Conservation (phyloP, 352 stramenopile species). For the Pythium volutum region DNA sequence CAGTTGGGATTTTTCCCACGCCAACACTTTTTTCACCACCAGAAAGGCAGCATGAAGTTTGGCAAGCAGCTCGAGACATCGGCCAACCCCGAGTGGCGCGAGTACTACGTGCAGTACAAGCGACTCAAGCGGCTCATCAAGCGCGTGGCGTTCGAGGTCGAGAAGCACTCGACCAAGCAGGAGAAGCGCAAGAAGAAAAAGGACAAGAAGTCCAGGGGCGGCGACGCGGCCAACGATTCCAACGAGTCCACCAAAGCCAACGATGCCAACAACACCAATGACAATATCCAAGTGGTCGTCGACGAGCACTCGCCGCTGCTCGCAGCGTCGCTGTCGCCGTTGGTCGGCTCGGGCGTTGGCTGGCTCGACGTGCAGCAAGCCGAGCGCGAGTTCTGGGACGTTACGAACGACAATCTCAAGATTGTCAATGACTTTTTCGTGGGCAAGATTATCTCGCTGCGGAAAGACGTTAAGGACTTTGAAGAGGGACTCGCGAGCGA, state of each 20-base stretch:
- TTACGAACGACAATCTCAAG: conserved; percentile 77
- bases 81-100: conserved; percentile 85
- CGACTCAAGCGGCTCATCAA: conserved; percentile 90
- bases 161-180: conserved; percentile 75
- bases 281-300: conserved; percentile 34
- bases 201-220: conserved; percentile 24
- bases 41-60: conserved; percentile 79
- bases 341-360: conserved; percentile 31
- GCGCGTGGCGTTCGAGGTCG: conserved; percentile 85
- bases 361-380: conserved; percentile 62
- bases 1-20: background rate
- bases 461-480: conserved; percentile 73
- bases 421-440: conserved; percentile 85
- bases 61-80: conserved; percentile 91
- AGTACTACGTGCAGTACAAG: conserved; percentile 92
- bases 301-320: conserved; percentile 75
- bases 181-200: conserved; percentile 55
- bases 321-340: conserved; percentile 23
- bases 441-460: conserved; percentile 63
- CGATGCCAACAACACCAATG: conserved; percentile 27
- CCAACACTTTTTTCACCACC: background rate
- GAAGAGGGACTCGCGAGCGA: conserved; percentile 65
- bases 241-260: conserved; percentile 2
- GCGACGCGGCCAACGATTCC: background rate
- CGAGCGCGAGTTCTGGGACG: conserved; percentile 82